phyloP scores from a whole-genome alignment of 2,329 filamentous ascomycete species.

The Westerdykella sp. region DNA sequence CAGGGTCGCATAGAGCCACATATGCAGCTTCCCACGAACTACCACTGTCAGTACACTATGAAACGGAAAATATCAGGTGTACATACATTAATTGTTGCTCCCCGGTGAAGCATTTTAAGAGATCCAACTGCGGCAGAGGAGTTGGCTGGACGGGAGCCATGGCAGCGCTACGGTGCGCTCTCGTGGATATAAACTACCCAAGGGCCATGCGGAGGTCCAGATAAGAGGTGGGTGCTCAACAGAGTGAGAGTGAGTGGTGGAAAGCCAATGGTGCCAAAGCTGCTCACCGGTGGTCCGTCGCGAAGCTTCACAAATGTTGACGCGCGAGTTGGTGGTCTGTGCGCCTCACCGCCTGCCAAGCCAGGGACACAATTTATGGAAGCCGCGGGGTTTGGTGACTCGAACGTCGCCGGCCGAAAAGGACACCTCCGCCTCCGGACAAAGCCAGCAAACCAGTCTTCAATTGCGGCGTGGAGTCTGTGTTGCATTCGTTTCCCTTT shows the following conservation, averaged over 20 bases:
- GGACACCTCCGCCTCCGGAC: neutral
- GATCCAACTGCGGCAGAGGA: conserved; percentile 60
- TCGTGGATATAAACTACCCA: conserved; percentile 18
- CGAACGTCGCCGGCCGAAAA: too few species aligned
- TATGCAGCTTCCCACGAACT: conserved; percentile 57
- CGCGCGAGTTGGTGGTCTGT: neutral
- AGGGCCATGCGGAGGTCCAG: conserved; percentile 23
- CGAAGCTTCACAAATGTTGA: conserved; percentile 3
- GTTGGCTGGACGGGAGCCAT: conserved; percentile 30
- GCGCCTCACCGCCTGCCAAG: neutral
- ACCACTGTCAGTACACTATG: conserved; percentile 34
- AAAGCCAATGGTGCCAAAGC: neutral
- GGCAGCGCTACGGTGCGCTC: conserved; percentile 33
- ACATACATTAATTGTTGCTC: conserved; percentile 72
- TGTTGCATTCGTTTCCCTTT: neutral
- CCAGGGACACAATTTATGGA: neutral
- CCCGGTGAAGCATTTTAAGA: conserved; percentile 79
- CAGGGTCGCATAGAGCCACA: conserved; percentile 48
- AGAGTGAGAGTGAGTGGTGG: too few species aligned
- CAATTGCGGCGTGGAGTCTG: neutral
- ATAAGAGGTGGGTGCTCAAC: neutral
- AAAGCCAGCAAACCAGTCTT: neutral
- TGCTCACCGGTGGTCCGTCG: conserved; percentile 18
- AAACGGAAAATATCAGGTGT: conserved; percentile 14
- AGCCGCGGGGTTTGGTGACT: neutral